Base-by-base conservation (phyloP, 2,329 filamentous ascomycete species). In the Epichloe aotearoae region DNA sequence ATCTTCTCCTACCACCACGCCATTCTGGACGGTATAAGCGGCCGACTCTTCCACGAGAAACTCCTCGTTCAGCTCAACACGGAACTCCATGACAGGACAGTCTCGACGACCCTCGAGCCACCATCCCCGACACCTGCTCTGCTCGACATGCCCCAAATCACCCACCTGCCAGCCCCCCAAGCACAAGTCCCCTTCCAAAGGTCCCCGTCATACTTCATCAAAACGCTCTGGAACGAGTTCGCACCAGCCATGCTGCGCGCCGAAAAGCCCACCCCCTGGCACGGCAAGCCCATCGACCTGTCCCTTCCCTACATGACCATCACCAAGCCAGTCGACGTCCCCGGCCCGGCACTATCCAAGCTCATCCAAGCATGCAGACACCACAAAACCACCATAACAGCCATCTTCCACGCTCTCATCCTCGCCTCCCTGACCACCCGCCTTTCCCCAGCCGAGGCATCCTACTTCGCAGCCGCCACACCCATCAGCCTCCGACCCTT, bases 1-100 rank as follows among this genome's bases (percentile, higher is more conserved):
- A 54, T 71, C 5, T 76, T 79, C 54, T 65, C 68, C 5, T 75
- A 66, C 36, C 77, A 81, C 53, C 77, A 81, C 55, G 66, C 69
- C 0, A 63, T 80, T 17, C 67, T 69, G 23, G 78, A 81, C 54
- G 78, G 78, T 1, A 64, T 69, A 12, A 71, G 72, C 54, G 72
- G 70, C 0, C 62, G 64, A 30, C 57, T 68, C 2, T 79, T 82
- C 54, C 77, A 81, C 53, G 60, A 66, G 33, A 62, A 66, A 2
- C 61, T 81, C 0, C 65, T 74, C 4, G 56, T 61, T 3, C 68
- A 73, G 4, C 62, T 80, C 2, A 69, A 67, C 51, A 49, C 52
- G 14, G 52, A 45, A 19, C 49, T 50, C 6, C 37, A 19, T 3
- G 26, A 15, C 20, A 46, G 30, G 23, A 15, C 20, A 19, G 5